Evolutionary conservation across 1,284 basidiomycete genomes (phyloP).

Genomic region (Polyporus tsugae): DNA sequence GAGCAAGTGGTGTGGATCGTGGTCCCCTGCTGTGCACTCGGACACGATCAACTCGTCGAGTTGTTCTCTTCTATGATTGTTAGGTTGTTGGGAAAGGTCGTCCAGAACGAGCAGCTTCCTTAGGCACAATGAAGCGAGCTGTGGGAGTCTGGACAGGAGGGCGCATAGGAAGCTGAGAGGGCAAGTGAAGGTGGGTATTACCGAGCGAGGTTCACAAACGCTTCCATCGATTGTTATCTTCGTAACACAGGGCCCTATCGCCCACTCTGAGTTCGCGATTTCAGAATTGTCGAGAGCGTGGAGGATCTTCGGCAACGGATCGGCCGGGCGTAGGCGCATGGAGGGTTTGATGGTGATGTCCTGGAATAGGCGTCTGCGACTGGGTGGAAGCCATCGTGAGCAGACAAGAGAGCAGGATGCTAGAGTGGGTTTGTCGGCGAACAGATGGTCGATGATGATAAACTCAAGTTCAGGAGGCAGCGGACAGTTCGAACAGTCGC

Average conservation of each 20-base stretch:
- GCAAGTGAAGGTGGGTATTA: neutral
- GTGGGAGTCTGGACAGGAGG: neutral
- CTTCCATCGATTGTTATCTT: neutral
- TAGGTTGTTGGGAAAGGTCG: too few species aligned
- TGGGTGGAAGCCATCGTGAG: neutral
- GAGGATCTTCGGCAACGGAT: neutral
- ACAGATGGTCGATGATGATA: neutral
- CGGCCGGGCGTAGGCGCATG: neutral
- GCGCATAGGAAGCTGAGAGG: neutral
- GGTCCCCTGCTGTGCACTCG: neutral
- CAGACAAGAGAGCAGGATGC: neutral
- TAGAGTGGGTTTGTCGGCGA: neutral
- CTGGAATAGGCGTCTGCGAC: neutral
- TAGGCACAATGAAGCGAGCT: neutral
- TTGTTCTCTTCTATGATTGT: too few species aligned
- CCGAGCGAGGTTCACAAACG: neutral
- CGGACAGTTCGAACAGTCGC: neutral
- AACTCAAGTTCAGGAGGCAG: neutral
- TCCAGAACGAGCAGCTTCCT: neutral
- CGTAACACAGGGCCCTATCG: too few species aligned
- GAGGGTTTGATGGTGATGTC: neutral
- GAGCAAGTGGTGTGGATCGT: too few species aligned
- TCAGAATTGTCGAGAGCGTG: neutral
- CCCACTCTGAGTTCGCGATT: too few species aligned
- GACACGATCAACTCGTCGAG: neutral